phyloP scores from a whole-genome alignment of 805 yeast species.

The Spathaspora passalidarum region DNA sequence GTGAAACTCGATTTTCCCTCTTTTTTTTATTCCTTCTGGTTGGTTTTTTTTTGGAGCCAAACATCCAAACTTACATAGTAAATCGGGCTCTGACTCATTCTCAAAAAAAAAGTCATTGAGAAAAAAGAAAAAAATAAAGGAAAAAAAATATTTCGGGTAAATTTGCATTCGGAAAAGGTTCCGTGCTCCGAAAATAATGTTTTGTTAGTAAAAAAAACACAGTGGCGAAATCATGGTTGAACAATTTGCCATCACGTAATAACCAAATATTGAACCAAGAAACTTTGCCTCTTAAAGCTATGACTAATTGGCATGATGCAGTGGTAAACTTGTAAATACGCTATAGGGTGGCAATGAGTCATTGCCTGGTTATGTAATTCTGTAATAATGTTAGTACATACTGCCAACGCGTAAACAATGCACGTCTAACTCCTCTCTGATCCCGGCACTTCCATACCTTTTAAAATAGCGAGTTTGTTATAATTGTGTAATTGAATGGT shows the following conservation, averaged over 20 bases:
- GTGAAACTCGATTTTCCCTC: not conserved
- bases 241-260: not conserved
- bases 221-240: not conserved
- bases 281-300: no score
- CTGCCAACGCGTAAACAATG: no score
- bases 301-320: no score
- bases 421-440: no score
- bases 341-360: no score
- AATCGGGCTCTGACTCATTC: not conserved
- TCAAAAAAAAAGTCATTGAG: not conserved
- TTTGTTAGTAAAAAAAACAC: not conserved
- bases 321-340: no score
- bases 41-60: not conserved
- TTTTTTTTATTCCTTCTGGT: not conserved
- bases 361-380: no score
- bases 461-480: no score
- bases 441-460: no score
- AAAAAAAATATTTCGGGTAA: not conserved
- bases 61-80: constrained; percentile 4
- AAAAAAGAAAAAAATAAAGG: not conserved
- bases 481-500: no score
- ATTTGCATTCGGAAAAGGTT: not conserved
- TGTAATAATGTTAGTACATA: no score
- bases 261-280: no score
- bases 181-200: not conserved